Evolutionary conservation across 208 protist genomes (phyloP).

Genomic region (Leishmania gerbilli): DNA sequence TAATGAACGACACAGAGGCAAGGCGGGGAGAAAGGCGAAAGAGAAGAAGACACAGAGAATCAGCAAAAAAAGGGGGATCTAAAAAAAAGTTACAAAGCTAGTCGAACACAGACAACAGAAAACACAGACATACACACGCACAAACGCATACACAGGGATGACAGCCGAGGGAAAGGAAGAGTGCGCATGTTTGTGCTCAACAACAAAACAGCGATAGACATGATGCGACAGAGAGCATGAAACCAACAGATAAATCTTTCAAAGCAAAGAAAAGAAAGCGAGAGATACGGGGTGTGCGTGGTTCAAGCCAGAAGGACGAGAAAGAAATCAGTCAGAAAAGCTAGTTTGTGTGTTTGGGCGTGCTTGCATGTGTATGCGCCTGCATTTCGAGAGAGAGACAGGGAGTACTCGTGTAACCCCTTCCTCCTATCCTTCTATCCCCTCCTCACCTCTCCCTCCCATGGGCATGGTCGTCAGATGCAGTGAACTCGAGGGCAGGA

Average conservation of each 20-base stretch:
- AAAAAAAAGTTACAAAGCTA: background rate
- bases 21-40: background rate
- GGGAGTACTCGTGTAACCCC: background rate
- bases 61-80: background rate
- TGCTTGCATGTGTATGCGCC: background rate
- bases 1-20: background rate
- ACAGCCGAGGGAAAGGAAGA: background rate
- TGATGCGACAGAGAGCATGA: background rate
- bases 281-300: background rate
- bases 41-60: background rate
- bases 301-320: background rate
- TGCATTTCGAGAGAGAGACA: background rate
- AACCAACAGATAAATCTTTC: background rate
- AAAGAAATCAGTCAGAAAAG: background rate
- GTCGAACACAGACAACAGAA: background rate
- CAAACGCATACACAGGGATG: background rate
- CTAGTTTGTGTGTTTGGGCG: background rate
- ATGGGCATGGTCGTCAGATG: background rate
- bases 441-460: background rate
- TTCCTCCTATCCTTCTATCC: background rate
- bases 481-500: background rate
- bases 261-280: background rate
- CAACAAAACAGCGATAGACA: background rate
- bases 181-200: background rate
- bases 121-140: background rate